Evolutionary conservation across 1,284 basidiomycete genomes (phyloP).

Genomic region (Ceratobasidium sp.): DNA sequence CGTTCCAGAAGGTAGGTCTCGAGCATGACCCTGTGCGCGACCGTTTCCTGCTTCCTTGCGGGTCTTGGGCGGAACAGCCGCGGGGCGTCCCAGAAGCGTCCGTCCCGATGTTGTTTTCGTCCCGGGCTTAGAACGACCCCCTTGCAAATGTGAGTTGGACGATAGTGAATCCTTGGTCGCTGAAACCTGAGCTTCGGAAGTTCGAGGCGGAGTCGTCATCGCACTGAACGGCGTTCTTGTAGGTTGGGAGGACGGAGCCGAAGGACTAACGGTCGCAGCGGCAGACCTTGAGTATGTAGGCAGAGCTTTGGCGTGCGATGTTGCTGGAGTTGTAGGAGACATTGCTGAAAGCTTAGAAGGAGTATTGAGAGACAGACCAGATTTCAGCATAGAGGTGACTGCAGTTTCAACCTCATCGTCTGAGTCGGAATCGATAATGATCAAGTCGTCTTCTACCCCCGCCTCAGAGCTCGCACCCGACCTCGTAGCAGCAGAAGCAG

Average conservation of each 20-base stretch:
- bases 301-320: not conserved
- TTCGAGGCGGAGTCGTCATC: not conserved
- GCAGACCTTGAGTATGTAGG: not conserved
- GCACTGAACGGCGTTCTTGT: not conserved
- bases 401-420: constrained; percentile 10
- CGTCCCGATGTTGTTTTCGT: constrained; percentile 5
- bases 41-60: not conserved
- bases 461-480: not conserved
- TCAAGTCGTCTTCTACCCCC: constrained; percentile 14
- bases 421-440: constrained; percentile 28
- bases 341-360: not conserved
- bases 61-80: not conserved
- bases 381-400: not conserved
- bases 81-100: not conserved
- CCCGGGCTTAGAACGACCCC: not conserved
- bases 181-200: not conserved
- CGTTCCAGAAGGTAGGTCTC: too few relatives aligned
- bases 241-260: not conserved
- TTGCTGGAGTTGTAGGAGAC: not conserved
- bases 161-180: not conserved
- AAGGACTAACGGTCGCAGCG: not conserved
- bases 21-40: not conserved
- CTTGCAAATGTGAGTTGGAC: not conserved
- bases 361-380: not conserved
- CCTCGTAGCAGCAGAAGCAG: not conserved